phyloP scores from a whole-genome alignment of 164 flowering plant species.

The Kalanchoe fedtschenkoi region DNA sequence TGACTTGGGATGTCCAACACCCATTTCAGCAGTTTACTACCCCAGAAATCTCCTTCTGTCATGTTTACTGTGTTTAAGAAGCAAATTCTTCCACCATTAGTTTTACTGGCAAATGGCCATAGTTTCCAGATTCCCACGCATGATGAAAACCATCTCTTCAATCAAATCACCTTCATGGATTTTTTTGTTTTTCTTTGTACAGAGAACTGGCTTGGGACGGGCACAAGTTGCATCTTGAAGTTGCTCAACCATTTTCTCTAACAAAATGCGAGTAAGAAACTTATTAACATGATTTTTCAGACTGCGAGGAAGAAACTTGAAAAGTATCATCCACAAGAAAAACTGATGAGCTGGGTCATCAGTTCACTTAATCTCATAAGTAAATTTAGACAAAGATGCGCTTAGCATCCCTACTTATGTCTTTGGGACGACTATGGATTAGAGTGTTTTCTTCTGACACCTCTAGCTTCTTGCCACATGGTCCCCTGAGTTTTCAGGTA shows the following conservation, averaged over 20 bases:
- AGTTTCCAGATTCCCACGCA: constrained; percentile 50
- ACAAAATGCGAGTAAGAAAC: constrained; percentile 30
- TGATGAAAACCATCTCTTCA: constrained; percentile 70
- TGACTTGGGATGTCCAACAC: constrained; percentile 58
- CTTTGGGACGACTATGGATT: constrained; percentile 27
- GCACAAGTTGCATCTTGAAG: constrained; percentile 65
- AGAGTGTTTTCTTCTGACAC: constrained; percentile 30
- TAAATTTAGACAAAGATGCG: constrained; percentile 27
- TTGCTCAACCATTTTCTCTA: constrained; percentile 62
- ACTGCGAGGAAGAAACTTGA: too few relatives aligned
- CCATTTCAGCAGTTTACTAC: constrained; percentile 70
- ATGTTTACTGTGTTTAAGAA: constrained; percentile 34
- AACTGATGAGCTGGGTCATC: too few relatives aligned
- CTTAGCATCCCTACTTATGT: constrained; percentile 28
- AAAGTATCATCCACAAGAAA: too few relatives aligned
- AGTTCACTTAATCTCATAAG: constrained; percentile 23
- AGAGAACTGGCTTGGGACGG: constrained; percentile 56
- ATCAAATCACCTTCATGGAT: constrained; percentile 70
- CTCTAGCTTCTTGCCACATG: constrained; percentile 41
- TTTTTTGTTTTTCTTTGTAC: constrained; percentile 44
- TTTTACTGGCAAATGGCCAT: constrained; percentile 7
- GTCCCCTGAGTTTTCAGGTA: constrained; percentile 24
- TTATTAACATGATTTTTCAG: background rate
- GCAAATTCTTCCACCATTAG: constrained; percentile 5
- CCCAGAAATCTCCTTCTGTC: constrained; percentile 65